Base-by-base conservation (phyloP, 1,139 yeast genomes). In the Pichia terricola region DNA sequence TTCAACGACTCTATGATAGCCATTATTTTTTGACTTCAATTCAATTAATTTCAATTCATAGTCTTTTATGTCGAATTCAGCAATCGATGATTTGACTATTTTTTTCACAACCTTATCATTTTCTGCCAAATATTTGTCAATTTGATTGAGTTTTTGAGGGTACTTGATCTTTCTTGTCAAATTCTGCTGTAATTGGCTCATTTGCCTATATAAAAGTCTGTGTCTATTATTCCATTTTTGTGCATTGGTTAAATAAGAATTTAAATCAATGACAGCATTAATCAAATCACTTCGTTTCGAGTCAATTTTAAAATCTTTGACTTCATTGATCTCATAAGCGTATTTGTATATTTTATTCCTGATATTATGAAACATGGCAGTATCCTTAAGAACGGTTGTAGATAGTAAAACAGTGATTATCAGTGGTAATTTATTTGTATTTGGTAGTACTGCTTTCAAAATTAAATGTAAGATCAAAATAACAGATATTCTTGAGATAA, bases 1-100 rank as follows among this genome's bases (percentile, higher is more conserved):
- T 58, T 87, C 95, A 35, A 79, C 71, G 0, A 83, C 86, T 41
- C 79, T 64, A 49, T 71, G 75, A 50, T 75, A 73, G 32, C 70
- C 64, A 30, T 63, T 60, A 28, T 49, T 41, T 43, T 52, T 47
- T 39, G 59, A 40, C 54, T 57, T 49, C 50, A 58, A 53, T n/a
- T 45, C 42, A 3, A 53, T 50, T 9, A 42, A 11, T 34, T 50
- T 54, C 40, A 68, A 36, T 43, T 77, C 78, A 42, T 68, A 60
- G 28, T 69, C 68, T 5, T 66, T 57, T 38, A 82, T 53, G 0
- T 70, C 67, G 55, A 75, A 67, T 9, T 60, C 55, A 2, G 59
- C 49, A 30, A 73, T 65, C 0, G 79, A 67, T 35, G 56, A 51
- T 2, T 65, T 58, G 0, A 75, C 73, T 6, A 84, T 63, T 4